A percentile compares a stretch with the other conserved stretches of the same genome.
Conservation (phyloP, 1,139 yeast species). For the Magnusiomyces suaveolens region DNA sequence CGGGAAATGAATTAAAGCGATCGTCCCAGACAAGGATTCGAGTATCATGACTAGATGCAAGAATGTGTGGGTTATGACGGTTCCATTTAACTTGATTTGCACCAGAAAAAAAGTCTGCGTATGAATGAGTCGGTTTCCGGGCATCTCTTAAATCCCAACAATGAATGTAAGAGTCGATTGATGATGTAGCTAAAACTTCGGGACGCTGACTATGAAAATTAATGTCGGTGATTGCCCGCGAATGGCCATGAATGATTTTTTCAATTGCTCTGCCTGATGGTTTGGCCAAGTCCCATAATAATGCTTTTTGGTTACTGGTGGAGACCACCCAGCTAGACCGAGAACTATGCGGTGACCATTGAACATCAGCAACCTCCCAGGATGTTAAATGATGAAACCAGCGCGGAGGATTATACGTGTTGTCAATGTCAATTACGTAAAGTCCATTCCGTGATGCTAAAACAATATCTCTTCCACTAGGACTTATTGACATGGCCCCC, state of each 20-base stretch:
- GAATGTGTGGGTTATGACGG: slow-evolving; percentile 56
- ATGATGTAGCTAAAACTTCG: slow-evolving; percentile 84
- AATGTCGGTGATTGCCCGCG: slow-evolving; percentile 90
- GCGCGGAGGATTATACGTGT: slow-evolving; percentile 90
- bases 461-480: slow-evolving; percentile 88
- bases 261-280: slow-evolving; percentile 72
- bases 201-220: slow-evolving; percentile 85
- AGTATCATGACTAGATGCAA: slow-evolving; percentile 82
- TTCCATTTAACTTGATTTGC: slow-evolving; percentile 96
- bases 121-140: slow-evolving; percentile 54
- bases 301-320: slow-evolving; percentile 88
- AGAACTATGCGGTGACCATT: slow-evolving; percentile 86
- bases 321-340: slow-evolving; percentile 89
- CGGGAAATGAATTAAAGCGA: slow-evolving; percentile 70
- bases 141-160: slow-evolving; percentile 90
- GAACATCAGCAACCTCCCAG: slow-evolving; percentile 98
- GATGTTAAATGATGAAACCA: slow-evolving; percentile 87
- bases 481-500: slow-evolving; percentile 87
- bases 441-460: slow-evolving; percentile 85
- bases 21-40: slow-evolving; percentile 79
- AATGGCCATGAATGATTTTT: slow-evolving; percentile 78
- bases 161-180: slow-evolving; percentile 77
- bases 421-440: slow-evolving; percentile 83
- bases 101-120: slow-evolving; percentile 92
- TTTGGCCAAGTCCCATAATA: slow-evolving; percentile 82